Base-by-base conservation (phyloP, 768 basidiomycete genomes). In the Brasilioporus rufonigricans region DNA sequence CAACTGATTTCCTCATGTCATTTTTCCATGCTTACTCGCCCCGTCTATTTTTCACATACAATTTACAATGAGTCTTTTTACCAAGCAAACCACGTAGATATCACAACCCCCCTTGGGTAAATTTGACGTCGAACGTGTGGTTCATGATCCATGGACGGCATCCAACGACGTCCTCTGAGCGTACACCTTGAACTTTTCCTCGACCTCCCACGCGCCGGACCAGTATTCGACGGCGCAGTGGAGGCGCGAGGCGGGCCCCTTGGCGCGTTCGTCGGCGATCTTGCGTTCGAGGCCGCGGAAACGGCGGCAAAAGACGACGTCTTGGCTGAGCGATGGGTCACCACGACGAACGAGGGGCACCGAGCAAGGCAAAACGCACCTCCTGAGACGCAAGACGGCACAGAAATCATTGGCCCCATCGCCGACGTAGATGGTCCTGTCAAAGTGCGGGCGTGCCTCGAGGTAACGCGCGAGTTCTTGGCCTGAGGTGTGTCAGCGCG, bases 361-460 rank as follows among this genome's bases (percentile, higher is more conserved):
- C 6, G 18, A 26, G 6, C 43, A 11, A 14, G 40, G 26, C 8
- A 12, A 14, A 16, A 11, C 61, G 63, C 54, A 91, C 88, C 80
- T 80, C 73, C 88, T 77, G 49, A 98, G 76, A 48, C 87, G 84
- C 43, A 98, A 74, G 50, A 93, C 79, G 4, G 96, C 94, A 69
- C 97, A 99, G 68, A 93, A 96, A 70, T 99, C 97, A 70, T 98
- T 98, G 16, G 80, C 77, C 1, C 97, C 97, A 63, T 99, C 97
- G 16, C 97, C 97, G 56, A 98, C 79, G 69, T 97, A 99, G 41
- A 91, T 77, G 61, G 97, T 77, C 35, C 88, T 83, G 57, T 94
- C 89, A 64, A 79, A 98, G 2, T 74, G 67, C 16, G 80, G 75
- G 11, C 75, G 73, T 46, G 35, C 36, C 27, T 50, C 56, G n/a